phyloP scores from a whole-genome alignment of 495 filamentous ascomycete species.

The Neurospora pannonica region DNA sequence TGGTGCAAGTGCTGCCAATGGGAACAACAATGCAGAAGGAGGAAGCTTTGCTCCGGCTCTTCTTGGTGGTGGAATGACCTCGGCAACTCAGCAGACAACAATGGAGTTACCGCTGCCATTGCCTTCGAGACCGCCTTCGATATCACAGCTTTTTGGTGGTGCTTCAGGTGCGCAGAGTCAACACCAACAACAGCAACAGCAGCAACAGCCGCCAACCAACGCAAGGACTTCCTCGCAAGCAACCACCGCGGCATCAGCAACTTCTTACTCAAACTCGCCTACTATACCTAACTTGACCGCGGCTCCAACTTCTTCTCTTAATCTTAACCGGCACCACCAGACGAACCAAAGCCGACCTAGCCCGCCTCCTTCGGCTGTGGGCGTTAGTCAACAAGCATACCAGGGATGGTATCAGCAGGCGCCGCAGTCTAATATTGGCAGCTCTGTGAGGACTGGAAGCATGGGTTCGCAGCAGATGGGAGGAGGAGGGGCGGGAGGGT shows the following conservation, averaged over 20 bases:
- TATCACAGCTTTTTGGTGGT: not conserved
- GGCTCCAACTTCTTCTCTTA: not conserved
- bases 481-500: not conserved
- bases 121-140: not conserved
- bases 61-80: not conserved
- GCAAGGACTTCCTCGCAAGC: not conserved
- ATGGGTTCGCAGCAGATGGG: not conserved
- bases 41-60: conserved; percentile 1
- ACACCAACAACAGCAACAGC: not conserved
- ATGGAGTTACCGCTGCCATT: not conserved
- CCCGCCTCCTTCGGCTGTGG: not conserved
- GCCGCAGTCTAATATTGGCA: not conserved
- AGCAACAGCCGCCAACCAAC: not conserved
- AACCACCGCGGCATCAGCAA: not conserved
- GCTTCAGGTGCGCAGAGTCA: not conserved
- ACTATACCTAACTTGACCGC: not conserved
- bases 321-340: no score
- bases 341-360: not conserved
- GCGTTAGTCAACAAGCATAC: not conserved
- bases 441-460: not conserved
- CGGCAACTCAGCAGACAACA: not conserved
- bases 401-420: not conserved
- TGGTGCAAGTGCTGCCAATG: not conserved
- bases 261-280: not conserved
- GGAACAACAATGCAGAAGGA: not conserved